Evolutionary conservation across 495 filamentous ascomycete genomes (phyloP).

Genomic region (Jackrogersella multiformis): DNA sequence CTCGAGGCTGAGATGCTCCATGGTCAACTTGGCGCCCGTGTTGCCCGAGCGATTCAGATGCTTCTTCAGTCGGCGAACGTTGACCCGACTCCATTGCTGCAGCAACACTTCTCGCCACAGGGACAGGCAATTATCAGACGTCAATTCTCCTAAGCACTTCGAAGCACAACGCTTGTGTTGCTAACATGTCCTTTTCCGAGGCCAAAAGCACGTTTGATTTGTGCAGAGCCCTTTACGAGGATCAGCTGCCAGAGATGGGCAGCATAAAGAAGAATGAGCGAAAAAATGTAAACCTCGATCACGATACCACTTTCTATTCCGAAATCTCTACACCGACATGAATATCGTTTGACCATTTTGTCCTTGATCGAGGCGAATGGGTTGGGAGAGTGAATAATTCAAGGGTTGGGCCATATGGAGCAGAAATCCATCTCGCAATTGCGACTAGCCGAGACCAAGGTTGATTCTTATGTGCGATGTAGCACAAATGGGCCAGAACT

Average conservation of each 20-base stretch:
- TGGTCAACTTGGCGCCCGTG: conserved; percentile 77
- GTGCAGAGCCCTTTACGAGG: background rate
- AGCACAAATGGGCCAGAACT: conserved; percentile 3
- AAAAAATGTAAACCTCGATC: background rate
- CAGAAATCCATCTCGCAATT: conserved; percentile 20
- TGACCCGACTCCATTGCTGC: conserved; percentile 74
- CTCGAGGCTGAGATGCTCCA: conserved; percentile 90
- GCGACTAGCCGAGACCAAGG: conserved; percentile 12
- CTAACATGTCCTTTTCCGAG: conserved; percentile 1
- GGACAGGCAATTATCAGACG: conserved; percentile 78
- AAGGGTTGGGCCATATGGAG: conserved; percentile 2
- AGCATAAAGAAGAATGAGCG: conserved; percentile 21
- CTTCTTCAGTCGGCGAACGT: conserved; percentile 74
- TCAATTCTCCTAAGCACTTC: conserved; percentile 66
- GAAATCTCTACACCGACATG: background rate
- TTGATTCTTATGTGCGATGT: conserved; percentile 13
- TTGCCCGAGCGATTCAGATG: conserved; percentile 75
- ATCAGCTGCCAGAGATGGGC: conserved; percentile 10
- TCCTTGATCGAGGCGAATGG: conserved; percentile 1
- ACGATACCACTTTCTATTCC: conserved; percentile 14
- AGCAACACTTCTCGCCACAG: conserved; percentile 71
- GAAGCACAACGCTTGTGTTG: background rate
- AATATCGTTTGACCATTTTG: background rate
- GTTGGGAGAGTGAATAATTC: conserved; percentile 2
- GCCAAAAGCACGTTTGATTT: background rate